A percentile compares a stretch with the other conserved stretches of the same genome.
phyloP scores from a whole-genome alignment of 2,329 filamentous ascomycete species.

The Fusarium caatingaense region DNA sequence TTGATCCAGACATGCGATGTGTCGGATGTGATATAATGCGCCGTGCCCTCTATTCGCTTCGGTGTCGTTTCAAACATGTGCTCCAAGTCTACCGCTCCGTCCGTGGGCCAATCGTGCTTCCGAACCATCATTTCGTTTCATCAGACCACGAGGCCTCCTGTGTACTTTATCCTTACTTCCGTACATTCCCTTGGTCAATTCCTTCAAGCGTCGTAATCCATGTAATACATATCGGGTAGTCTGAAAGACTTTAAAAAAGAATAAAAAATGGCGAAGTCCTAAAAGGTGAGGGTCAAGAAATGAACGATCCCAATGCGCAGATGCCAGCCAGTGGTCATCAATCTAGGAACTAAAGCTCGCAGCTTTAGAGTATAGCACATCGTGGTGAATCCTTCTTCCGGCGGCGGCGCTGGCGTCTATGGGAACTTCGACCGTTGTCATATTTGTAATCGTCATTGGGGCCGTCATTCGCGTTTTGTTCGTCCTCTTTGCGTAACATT shows the following conservation, averaged over 20 bases:
- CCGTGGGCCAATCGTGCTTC: conserved; percentile 13
- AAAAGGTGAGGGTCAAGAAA: conserved; percentile 10
- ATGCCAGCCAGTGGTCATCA: conserved; percentile 38
- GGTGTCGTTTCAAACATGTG: conserved; percentile 21
- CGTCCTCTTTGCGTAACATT: conserved; percentile 80
- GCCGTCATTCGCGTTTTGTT: conserved; percentile 49
- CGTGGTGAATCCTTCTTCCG: conserved; percentile 52
- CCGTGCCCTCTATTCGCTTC: conserved; percentile 26
- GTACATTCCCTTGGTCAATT: conserved; percentile 23
- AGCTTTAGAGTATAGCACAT: conserved; percentile 58
- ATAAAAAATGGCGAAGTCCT: conserved; percentile 5
- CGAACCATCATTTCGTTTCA: conserved; percentile 27
- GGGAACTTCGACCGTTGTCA: conserved; percentile 47
- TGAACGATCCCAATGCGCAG: conserved; percentile 7
- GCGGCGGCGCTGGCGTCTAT: conserved; percentile 48
- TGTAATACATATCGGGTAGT: conserved; percentile 19
- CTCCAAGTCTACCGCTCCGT: conserved; percentile 4
- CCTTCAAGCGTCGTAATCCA: conserved; percentile 25
- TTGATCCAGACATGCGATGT: conserved; percentile 16
- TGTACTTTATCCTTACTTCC: conserved; percentile 24
- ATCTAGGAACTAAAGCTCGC: neutral
- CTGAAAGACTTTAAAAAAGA: conserved; percentile 24
- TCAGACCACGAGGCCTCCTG: conserved; percentile 38
- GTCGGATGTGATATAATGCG: conserved; percentile 11
- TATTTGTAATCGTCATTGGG: conserved; percentile 57